Conservation (phyloP, 192 early-diverging fungal genomes). For the Backusella luteola region DNA sequence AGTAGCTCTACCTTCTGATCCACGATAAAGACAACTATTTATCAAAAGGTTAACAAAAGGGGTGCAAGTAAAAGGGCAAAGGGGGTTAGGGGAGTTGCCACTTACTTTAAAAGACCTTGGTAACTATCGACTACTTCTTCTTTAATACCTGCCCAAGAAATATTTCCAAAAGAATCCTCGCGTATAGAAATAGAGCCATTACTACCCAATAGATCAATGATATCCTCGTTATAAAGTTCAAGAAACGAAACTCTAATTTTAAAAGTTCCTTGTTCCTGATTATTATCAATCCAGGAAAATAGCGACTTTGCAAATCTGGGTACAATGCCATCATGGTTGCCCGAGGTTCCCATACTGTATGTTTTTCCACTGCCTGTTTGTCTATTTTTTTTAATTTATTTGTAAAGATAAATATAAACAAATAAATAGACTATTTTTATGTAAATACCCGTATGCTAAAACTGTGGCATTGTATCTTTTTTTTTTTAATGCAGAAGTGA, state of each 20-base stretch:
- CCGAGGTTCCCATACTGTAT: constrained; percentile 85
- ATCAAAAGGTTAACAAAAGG: constrained; percentile 15
- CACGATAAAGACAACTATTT: constrained; percentile 50
- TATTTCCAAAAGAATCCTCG: constrained; percentile 84
- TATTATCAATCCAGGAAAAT: constrained; percentile 41
- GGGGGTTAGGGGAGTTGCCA: constrained; percentile 35
- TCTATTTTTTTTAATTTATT: constrained; percentile 19
- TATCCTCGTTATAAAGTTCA: constrained; percentile 96
- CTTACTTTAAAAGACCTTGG: constrained; percentile 56
- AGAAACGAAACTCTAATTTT: constrained; percentile 80
- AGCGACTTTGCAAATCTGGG: constrained; percentile 62
- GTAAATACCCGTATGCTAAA: constrained; percentile 74
- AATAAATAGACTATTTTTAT: constrained; percentile 13
- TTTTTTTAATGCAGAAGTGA: neutral
- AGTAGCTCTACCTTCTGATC: constrained; percentile 64
- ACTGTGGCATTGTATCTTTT: constrained; percentile 87
- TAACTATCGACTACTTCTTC: constrained; percentile 71
- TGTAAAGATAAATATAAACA: neutral
- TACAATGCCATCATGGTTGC: constrained; percentile 55
- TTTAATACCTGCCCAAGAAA: constrained; percentile 79
- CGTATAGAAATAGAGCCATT: constrained; percentile 57
- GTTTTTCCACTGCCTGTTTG: constrained; percentile 95
- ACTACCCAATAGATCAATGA: constrained; percentile 78
- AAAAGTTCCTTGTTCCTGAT: constrained; percentile 34
- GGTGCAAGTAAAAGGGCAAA: neutral